phyloP scores from a whole-genome alignment of 805 yeast species.

The Starmerella vaccinii region DNA sequence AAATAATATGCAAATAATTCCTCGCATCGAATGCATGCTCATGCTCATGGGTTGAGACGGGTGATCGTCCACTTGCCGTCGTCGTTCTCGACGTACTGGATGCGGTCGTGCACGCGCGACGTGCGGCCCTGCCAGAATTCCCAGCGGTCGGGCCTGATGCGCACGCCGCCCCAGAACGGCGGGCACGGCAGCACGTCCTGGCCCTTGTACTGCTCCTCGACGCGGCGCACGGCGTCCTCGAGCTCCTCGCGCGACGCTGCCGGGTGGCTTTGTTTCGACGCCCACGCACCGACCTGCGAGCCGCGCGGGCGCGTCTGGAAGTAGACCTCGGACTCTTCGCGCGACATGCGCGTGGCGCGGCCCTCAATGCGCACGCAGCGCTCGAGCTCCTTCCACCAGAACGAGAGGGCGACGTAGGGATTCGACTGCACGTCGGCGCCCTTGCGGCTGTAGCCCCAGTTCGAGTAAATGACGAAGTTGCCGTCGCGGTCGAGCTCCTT shows the following conservation, averaged over 20 bases:
- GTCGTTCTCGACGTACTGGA: slow-evolving; percentile 52
- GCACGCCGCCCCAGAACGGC: slow-evolving; percentile 89
- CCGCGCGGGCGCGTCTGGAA: slow-evolving; percentile 85
- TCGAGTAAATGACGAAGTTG: slow-evolving; percentile 69
- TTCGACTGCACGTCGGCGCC: slow-evolving; percentile 59
- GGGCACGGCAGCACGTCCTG: slow-evolving; percentile 76
- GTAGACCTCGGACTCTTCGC: slow-evolving; percentile 67
- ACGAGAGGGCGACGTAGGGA: slow-evolving; percentile 70
- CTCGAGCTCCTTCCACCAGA: slow-evolving; percentile 86
- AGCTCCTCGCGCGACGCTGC: slow-evolving; percentile 53
- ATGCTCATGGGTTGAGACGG: slow-evolving; percentile 45
- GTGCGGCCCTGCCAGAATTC: slow-evolving; percentile 98
- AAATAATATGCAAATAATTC: not conserved
- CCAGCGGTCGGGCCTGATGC: slow-evolving; percentile 76
- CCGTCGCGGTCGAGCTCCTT: slow-evolving; percentile 84
- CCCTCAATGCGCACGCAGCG: slow-evolving; percentile 95
- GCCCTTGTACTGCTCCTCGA: slow-evolving; percentile 49
- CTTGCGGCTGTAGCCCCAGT: slow-evolving; percentile 84
- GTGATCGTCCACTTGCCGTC: slow-evolving; percentile 50
- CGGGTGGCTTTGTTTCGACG: slow-evolving; percentile 73
- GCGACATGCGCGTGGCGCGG: slow-evolving; percentile 54
- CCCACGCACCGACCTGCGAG: slow-evolving; percentile 92
- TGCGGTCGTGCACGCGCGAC: slow-evolving; percentile 82
- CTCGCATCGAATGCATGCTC: not conserved
- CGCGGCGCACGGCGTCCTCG: slow-evolving; percentile 41